phyloP scores from a whole-genome alignment of 2,329 filamentous ascomycete genomes.

The Xylariales sp. region DNA sequence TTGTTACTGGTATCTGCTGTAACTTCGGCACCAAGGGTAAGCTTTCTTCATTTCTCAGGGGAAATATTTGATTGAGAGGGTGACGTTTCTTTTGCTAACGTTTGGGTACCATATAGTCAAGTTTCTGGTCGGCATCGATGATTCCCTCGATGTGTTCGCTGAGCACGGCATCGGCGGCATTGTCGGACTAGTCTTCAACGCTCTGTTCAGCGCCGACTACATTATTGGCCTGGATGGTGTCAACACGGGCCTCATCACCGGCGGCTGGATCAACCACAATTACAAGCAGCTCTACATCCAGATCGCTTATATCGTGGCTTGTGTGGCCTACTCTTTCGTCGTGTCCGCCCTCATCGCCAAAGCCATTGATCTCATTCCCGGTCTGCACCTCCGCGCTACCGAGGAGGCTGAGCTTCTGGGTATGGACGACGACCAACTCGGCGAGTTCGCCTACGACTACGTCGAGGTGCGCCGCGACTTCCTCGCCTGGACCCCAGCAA shows the following conservation, averaged over 20 bases:
- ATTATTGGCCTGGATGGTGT: constrained; percentile 74
- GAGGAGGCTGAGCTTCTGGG: constrained; percentile 81
- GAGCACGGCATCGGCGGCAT: constrained; percentile 68
- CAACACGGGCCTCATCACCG: constrained; percentile 58
- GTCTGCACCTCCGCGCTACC: constrained; percentile 72
- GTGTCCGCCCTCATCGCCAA: constrained; percentile 72
- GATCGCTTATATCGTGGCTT: constrained; percentile 68
- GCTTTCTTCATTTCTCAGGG: too few relatives aligned
- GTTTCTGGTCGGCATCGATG: constrained; percentile 60
- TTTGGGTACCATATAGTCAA: constrained; percentile 37
- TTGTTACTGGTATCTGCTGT: constrained; percentile 61
- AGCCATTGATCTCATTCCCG: constrained; percentile 69
- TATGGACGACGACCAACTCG: constrained; percentile 87
- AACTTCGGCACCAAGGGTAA: constrained; percentile 63
- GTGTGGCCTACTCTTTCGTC: constrained; percentile 65
- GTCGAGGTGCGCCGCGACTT: constrained; percentile 86
- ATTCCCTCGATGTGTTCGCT: constrained; percentile 68
- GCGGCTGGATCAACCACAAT: constrained; percentile 74
- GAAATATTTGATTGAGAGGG: too few relatives aligned
- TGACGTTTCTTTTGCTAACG: too few relatives aligned
- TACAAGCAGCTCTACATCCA: constrained; percentile 75
- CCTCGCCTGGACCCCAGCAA: constrained; percentile 79
- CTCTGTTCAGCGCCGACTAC: constrained; percentile 63
- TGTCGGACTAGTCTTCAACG: constrained; percentile 69
- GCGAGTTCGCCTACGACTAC: constrained; percentile 87